Conservation (phyloP, 768 basidiomycete species). For the Russula emetica region DNA sequence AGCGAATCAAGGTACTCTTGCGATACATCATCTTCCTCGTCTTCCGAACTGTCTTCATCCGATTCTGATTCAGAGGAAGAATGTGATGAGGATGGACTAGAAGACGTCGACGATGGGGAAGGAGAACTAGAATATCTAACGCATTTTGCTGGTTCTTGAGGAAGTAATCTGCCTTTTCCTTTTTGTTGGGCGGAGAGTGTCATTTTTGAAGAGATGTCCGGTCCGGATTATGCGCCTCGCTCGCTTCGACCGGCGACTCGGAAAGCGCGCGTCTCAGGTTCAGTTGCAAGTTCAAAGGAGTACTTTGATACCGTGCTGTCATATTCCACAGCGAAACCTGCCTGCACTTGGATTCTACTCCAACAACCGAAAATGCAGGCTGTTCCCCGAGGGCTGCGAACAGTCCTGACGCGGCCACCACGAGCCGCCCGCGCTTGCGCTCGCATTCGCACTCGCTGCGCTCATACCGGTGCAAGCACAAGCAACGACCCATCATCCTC, state of each 20-base stretch:
- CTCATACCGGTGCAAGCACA: conserved; percentile 6
- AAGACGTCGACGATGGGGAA: conserved; percentile 25
- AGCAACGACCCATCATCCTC: conserved; percentile 1
- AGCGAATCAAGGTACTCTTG: conserved; percentile 59
- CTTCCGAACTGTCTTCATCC: conserved; percentile 26
- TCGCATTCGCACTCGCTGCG: conserved; percentile 24
- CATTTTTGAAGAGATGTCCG: conserved; percentile 11
- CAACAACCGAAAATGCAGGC: conserved; percentile 18
- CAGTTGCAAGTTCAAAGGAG: no score
- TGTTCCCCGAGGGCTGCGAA: conserved; percentile 14
- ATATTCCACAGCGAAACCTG: neutral
- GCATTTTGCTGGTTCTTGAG: neutral
- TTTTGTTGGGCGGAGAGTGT: conserved; percentile 34
- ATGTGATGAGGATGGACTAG: conserved; percentile 3
- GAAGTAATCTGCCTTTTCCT: conserved; percentile 43
- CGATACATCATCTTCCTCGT: conserved; percentile 48
- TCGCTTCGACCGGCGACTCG: no score
- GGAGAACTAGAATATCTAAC: conserved; percentile 12
- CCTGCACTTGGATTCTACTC: neutral
- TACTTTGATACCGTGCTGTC: no score
- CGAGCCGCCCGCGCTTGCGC: conserved; percentile 2
- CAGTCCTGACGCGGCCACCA: conserved; percentile 1
- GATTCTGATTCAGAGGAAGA: conserved; percentile 34
- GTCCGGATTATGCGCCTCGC: neutral
- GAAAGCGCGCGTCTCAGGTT: neutral